These are phyloP conservation scores for Dillenia turbinata DNA, from an alignment of 164 flowering plant species.

Conservation along the genomic window DNA sequence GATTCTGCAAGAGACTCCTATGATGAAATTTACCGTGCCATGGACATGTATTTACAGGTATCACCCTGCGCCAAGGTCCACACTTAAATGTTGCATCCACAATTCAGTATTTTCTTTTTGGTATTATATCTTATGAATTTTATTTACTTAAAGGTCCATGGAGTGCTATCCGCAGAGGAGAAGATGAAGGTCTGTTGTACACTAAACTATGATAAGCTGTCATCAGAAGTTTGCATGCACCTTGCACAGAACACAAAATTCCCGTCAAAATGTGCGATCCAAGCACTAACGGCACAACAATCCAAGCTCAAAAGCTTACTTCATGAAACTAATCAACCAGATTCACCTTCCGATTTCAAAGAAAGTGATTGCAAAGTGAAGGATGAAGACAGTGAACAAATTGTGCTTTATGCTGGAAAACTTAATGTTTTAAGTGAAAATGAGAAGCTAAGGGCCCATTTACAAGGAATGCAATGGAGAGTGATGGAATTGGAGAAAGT, in stretches of 20 bases:
- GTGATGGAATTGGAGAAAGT: slow-evolving; percentile 81
- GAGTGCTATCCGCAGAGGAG: slow-evolving; percentile 45
- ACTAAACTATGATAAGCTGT: slow-evolving; percentile 57
- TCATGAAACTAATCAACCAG: slow-evolving; percentile 22
- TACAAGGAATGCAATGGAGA: slow-evolving; percentile 87
- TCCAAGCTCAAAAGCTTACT: slow-evolving; percentile 48
- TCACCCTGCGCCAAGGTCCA: background rate
- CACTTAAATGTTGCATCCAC: too few relatives aligned
- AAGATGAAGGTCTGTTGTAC: slow-evolving; percentile 36
- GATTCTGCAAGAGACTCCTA: slow-evolving; percentile 64
- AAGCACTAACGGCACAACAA: slow-evolving; percentile 47
- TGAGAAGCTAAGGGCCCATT: slow-evolving; percentile 52
- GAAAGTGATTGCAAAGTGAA: slow-evolving; percentile 16
- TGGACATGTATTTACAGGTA: slow-evolving; percentile 81
- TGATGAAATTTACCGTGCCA: slow-evolving; percentile 60
- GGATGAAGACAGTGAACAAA: slow-evolving; percentile 27
- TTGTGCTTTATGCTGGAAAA: slow-evolving; percentile 49
- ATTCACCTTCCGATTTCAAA: slow-evolving; percentile 15
- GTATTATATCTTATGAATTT: too few relatives aligned
- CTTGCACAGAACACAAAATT: slow-evolving; percentile 43
- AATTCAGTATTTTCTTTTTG: too few relatives aligned
- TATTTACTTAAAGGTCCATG: slow-evolving; percentile 45
- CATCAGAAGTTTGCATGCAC: slow-evolving; percentile 34
- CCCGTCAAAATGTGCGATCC: slow-evolving; percentile 35
- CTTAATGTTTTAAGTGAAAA: slow-evolving; percentile 39